Percentiles rank a stretch among this genome's conserved stretches.
Evolutionary conservation across 2,329 filamentous ascomycete species (phyloP).

Genomic region (Hymenoscyphus infarciens): DNA sequence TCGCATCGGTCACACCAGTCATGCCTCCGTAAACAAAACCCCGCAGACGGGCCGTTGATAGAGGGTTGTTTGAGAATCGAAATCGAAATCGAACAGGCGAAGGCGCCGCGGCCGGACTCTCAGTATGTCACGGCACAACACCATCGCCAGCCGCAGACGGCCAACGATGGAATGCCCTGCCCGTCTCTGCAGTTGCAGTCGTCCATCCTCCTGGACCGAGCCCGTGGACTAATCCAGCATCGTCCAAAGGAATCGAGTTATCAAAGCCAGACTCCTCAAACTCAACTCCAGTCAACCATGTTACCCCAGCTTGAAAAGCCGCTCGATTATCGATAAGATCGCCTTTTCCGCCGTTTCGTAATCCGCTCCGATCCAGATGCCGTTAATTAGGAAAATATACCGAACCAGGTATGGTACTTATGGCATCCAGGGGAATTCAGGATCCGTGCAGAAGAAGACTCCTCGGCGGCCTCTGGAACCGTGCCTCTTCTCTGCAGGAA

Average conservation of each 20-base stretch:
- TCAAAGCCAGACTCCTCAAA: neutral
- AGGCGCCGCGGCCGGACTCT: neutral
- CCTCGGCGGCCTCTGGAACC: slow-evolving; percentile 17
- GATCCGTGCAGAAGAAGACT: slow-evolving; percentile 8
- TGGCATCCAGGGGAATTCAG: neutral
- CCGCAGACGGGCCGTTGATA: neutral
- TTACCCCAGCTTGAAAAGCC: neutral
- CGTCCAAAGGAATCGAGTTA: neutral
- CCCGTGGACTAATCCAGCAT: neutral
- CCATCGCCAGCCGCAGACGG: neutral
- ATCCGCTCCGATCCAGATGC: slow-evolving; percentile 20
- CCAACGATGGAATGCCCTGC: neutral
- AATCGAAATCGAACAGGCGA: neutral
- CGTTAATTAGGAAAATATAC: slow-evolving; percentile 24
- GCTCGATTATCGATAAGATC: neutral
- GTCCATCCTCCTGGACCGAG: neutral
- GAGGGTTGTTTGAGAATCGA: neutral
- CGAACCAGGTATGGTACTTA: no score
- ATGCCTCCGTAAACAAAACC: neutral
- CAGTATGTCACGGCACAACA: neutral
- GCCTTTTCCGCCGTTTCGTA: neutral
- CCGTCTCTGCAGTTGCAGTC: neutral
- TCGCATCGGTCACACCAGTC: neutral
- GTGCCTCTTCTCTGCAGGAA: slow-evolving; percentile 33
- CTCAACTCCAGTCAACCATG: neutral